Percentiles rank a stretch among this genome's conserved stretches.
These are phyloP conservation scores for Ogataea pilisensis DNA, from an alignment of 805 yeast species.

Conservation along the genomic window DNA sequence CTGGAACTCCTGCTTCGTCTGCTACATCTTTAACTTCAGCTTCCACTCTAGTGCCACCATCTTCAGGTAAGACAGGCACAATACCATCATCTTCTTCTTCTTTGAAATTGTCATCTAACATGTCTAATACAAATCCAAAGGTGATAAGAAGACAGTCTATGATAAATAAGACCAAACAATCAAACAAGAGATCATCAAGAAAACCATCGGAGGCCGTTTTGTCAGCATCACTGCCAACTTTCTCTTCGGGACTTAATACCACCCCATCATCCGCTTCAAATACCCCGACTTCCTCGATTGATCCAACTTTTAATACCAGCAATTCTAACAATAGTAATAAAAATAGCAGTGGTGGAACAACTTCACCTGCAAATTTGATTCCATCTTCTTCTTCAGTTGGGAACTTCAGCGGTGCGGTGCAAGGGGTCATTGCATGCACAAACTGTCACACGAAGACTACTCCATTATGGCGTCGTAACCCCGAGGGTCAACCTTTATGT, in stretches of 20 bases:
- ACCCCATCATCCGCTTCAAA: conserved; percentile 6
- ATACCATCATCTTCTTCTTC: neutral
- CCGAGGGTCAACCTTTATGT: conserved; percentile 88
- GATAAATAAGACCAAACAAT: conserved; percentile 15
- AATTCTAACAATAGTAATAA: neutral
- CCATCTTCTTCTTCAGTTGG: conserved; percentile 5
- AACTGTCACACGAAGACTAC: conserved; percentile 92
- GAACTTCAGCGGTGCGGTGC: conserved; percentile 10
- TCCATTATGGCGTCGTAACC: conserved; percentile 92
- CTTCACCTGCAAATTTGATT: conserved; percentile 9
- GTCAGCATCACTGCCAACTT: neutral
- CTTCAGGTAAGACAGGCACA: neutral
- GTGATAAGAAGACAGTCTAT: conserved; percentile 15
- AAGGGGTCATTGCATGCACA: conserved; percentile 47
- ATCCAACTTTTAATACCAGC: conserved; percentile 4
- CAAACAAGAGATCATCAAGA: conserved; percentile 3
- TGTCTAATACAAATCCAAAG: conserved; percentile 4
- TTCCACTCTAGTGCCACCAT: neutral
- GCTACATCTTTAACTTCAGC: neutral
- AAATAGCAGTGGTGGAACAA: neutral
- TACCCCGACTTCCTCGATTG: conserved; percentile 12
- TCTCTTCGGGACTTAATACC: neutral
- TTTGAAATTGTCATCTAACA: neutral
- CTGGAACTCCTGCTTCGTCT: neutral
- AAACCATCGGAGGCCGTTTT: conserved; percentile 6